phyloP scores from a whole-genome alignment of 495 filamentous ascomycete genomes.

The Pseudomonodictys pantanalensis region DNA sequence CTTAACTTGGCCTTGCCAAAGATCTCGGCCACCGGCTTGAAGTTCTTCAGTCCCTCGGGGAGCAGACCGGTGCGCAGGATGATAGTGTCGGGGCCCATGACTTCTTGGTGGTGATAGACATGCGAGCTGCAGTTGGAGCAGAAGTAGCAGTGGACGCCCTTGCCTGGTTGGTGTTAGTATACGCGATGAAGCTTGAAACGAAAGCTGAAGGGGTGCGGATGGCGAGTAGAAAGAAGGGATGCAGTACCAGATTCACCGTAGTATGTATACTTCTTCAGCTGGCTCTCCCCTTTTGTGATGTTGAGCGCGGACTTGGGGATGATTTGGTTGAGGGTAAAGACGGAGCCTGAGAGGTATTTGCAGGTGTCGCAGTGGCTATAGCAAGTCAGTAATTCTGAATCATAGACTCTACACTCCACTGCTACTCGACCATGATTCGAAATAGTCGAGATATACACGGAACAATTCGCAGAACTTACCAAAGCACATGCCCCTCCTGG shows the following conservation, averaged over 20 bases:
- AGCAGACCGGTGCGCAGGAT: slow-evolving; percentile 49
- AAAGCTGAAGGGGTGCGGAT: background rate
- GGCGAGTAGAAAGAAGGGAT: background rate
- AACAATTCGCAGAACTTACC: slow-evolving; percentile 35
- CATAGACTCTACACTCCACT: no score
- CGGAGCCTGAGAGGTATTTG: slow-evolving; percentile 48
- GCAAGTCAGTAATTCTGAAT: background rate
- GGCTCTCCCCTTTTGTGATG: slow-evolving; percentile 47
- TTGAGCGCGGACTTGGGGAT: slow-evolving; percentile 47
- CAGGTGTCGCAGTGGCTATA: slow-evolving; percentile 53
- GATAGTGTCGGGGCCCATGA: slow-evolving; percentile 48
- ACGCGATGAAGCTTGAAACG: background rate
- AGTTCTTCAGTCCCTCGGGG: slow-evolving; percentile 28
- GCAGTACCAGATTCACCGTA: slow-evolving; percentile 48
- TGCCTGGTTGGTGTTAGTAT: slow-evolving; percentile 37
- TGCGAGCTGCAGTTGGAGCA: slow-evolving; percentile 53
- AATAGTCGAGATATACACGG: background rate
- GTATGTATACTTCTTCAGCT: slow-evolving; percentile 49
- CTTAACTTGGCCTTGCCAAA: slow-evolving; percentile 28
- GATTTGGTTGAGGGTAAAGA: slow-evolving; percentile 53
- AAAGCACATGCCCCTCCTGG: slow-evolving; percentile 47
- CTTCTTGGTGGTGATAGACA: slow-evolving; percentile 51
- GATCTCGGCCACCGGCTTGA: slow-evolving; percentile 31
- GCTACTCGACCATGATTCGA: no score
- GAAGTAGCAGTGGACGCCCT: slow-evolving; percentile 53